Conservation (phyloP, 805 yeast genomes). For the Myxozyma udenii region DNA sequence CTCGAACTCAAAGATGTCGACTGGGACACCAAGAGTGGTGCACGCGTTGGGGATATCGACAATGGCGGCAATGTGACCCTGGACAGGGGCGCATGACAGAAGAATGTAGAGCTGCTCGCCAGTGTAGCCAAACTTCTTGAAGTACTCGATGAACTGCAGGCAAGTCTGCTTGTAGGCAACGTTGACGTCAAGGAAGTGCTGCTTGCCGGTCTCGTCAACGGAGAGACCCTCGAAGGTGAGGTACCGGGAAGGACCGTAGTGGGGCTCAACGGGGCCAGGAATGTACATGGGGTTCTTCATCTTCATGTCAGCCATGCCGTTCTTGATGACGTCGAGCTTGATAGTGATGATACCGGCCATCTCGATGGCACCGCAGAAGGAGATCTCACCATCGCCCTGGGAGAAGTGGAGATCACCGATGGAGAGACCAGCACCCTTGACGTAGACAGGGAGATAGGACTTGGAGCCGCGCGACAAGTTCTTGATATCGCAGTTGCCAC, state of each 20-base stretch:
- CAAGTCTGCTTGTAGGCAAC: constrained; percentile 54
- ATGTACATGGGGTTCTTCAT: constrained; percentile 49
- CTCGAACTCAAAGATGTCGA: constrained; percentile 53
- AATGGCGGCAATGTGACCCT: constrained; percentile 52
- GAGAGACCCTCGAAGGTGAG: constrained; percentile 54
- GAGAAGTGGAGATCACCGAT: constrained; percentile 53
- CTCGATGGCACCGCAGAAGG: constrained; percentile 55
- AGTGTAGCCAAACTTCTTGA: constrained; percentile 50
- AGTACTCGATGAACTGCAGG: constrained; percentile 49
- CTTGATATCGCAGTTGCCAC: constrained; percentile 55
- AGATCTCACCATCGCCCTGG: constrained; percentile 55
- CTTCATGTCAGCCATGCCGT: constrained; percentile 44
- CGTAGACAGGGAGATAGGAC: constrained; percentile 48
- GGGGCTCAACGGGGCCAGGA: constrained; percentile 50
- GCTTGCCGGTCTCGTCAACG: constrained; percentile 49
- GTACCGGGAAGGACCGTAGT: constrained; percentile 50
- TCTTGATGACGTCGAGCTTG: constrained; percentile 43
- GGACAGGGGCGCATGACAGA: constrained; percentile 49
- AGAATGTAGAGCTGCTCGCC: constrained; percentile 51
- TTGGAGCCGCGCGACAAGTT: constrained; percentile 51
- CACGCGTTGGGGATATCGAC: constrained; percentile 55
- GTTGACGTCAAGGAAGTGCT: constrained; percentile 47
- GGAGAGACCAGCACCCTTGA: constrained; percentile 48
- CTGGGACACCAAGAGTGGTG: constrained; percentile 51
- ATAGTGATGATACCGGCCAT: constrained; percentile 51